Percentiles rank a stretch among this genome's conserved stretches.
Evolutionary conservation across 1,139 yeast species (phyloP).

Genomic region (Candida buenavistaensis): DNA sequence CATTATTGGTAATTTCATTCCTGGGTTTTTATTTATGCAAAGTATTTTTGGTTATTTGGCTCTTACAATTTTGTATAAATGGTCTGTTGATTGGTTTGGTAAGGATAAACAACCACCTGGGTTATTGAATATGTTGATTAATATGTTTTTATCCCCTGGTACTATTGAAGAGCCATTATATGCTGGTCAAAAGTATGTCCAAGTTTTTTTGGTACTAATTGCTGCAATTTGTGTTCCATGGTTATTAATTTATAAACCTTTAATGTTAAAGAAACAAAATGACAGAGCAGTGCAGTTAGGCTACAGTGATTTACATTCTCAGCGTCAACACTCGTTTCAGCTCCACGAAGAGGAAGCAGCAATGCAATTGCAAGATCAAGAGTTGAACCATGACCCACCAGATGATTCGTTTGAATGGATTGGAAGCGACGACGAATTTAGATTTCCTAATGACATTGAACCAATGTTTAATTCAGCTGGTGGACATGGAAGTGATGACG

Average conservation of each 20-base stretch:
- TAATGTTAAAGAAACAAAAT: conserved; percentile 52
- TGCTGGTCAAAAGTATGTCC: conserved; percentile 81
- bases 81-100: conserved; percentile 92
- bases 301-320: conserved; percentile 36
- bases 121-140: conserved; percentile 87
- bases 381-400: conserved; percentile 22
- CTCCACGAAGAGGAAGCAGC: conserved; percentile 37
- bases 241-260: conserved; percentile 86
- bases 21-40: conserved; percentile 93
- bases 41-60: conserved; percentile 91
- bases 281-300: conserved; percentile 36
- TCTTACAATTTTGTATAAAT: conserved; percentile 82
- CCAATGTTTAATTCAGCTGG: conserved; percentile 36
- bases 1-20: conserved; percentile 88
- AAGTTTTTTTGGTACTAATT: conserved; percentile 65
- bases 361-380: conserved; percentile 24
- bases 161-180: conserved; percentile 78
- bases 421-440: conserved; percentile 25
- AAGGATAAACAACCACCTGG: conserved; percentile 84
- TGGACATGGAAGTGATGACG: conserved; percentile 33
- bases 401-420: conserved; percentile 19
- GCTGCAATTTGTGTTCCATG: conserved; percentile 95
- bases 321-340: conserved; percentile 31
- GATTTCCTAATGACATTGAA: conserved; percentile 50
- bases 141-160: conserved; percentile 95